Evolutionary conservation across 2,329 filamentous ascomycete genomes (phyloP), one percentile per base, ranked within the genome.

Genomic region (Phialemoniopsis sp.): DNA sequence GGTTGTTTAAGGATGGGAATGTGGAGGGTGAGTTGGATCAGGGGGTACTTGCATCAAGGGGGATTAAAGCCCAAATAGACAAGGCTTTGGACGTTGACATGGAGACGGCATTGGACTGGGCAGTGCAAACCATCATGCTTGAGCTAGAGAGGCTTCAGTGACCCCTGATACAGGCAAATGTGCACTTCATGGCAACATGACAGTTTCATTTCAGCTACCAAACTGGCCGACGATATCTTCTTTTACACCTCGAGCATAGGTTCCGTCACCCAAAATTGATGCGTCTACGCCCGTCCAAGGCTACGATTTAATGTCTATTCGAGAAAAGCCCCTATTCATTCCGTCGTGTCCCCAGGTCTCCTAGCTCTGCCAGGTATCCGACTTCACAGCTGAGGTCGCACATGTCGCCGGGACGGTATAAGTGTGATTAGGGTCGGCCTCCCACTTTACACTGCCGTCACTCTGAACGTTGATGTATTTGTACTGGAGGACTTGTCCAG

Each of bases 1-100:
- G 87, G 73, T 68, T 98, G 59, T 93, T 96, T 56, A 63, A 82
- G 47, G 64, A 67, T 8, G 83, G 78, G 0, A 68, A 90, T 55
- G 85, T 88, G 1, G 76, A 85, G 50, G 76, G 76, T 0, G 53
- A 62, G 34, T 58, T 56, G 17, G 17, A 29, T 28, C 41, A 42
- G 32, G 44, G 14, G 10, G 33, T 18, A 3, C n/a, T 78, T 48
- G 45, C 48, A 17, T 56, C 56, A 40, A 63, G 66, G 49, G 62
- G 59, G 16, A 76, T 80, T 32, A 51, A 62, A 44, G 76, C 74
- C 13, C 73, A 78, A 41, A 59, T 63, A 2, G 67, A 60, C 12
- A 66, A 46, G 8, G 64, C 57, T 3, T 44, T 73, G 15, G 73
- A 81, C 52, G 64, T 70, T 8, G 72, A 78, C 42, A 82, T 89